A percentile compares a stretch with the other conserved stretches of the same genome.
Evolutionary conservation across 768 basidiomycete species (phyloP).

Genomic region (Tulasnella calospora): DNA sequence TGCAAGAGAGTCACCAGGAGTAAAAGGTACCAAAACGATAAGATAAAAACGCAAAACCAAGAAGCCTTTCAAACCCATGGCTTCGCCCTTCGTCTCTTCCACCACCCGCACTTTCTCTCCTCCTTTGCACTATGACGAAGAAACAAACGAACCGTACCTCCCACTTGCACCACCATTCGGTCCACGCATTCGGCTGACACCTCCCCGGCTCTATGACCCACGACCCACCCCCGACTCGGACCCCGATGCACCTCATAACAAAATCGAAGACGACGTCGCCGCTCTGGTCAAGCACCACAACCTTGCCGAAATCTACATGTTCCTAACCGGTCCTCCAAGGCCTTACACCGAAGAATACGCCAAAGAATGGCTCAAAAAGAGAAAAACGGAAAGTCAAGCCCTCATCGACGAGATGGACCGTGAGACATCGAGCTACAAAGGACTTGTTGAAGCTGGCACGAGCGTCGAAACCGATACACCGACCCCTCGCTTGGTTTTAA

Average conservation of each 20-base stretch:
- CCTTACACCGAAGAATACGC: constrained; percentile 51
- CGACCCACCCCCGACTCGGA: not conserved
- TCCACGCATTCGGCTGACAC: constrained; percentile 55
- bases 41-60: not conserved
- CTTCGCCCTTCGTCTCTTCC: constrained; percentile 2
- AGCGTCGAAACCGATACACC: constrained; percentile 18
- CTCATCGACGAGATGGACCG: constrained; percentile 35
- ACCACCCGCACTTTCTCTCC: not conserved
- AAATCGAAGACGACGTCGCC: constrained; percentile 38
- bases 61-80: not conserved
- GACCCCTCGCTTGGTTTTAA: constrained; percentile 37
- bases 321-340: constrained; percentile 47
- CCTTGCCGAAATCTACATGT: constrained; percentile 45
- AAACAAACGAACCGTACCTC: constrained; percentile 52
- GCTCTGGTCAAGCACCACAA: constrained; percentile 44
- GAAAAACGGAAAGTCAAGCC: constrained; percentile 35
- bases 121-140: constrained; percentile 8
- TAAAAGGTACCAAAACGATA: not conserved
- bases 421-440: not conserved
- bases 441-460: constrained; percentile 14
- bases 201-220: constrained; percentile 42
- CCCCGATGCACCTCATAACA: not conserved
- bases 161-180: constrained; percentile 46
- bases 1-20: not conserved
- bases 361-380: constrained; percentile 37